Evolutionary conservation across 73 alveolate genomes (phyloP).

Genomic region (Paramecium sexaurelia): DNA sequence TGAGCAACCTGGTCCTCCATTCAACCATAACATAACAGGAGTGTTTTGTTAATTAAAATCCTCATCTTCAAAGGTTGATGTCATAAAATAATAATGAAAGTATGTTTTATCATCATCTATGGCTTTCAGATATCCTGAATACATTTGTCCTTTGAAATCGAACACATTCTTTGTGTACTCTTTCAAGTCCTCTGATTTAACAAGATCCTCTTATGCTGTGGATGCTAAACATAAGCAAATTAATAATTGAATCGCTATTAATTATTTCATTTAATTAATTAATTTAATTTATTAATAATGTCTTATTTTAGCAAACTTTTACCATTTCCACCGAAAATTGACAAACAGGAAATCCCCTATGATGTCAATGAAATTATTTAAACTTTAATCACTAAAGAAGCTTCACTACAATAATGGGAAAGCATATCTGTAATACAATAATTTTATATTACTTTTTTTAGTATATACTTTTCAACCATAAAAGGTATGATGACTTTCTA

Average conservation of each 20-base stretch:
- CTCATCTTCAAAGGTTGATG: constrained; percentile 16
- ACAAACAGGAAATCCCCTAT: neutral
- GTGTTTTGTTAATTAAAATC: neutral
- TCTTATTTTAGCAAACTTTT: neutral
- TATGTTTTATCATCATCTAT: constrained; percentile 1
- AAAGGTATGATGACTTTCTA: constrained; percentile 20
- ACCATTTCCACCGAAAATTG: constrained; percentile 20
- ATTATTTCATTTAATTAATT: constrained; percentile 10
- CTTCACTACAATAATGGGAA: constrained; percentile 45
- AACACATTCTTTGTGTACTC: neutral
- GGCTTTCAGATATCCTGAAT: constrained; percentile 37
- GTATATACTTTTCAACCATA: neutral
- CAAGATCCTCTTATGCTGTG: constrained; percentile 8
- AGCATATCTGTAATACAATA: neutral
- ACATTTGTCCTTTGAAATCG: constrained; percentile 25
- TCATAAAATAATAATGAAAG: constrained; percentile 34
- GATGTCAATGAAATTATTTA: neutral
- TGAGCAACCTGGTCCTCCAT: constrained; percentile 99
- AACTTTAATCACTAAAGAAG: neutral
- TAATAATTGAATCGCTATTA: neutral
- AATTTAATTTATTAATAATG: constrained; percentile 26
- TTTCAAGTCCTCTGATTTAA: neutral
- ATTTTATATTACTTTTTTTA: neutral
- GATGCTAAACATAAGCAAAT: neutral
- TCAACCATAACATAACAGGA: constrained; percentile 87